These are phyloP conservation scores for Camelina hispida DNA, from an alignment of 345 rosid genomes.

Conservation along the genomic window DNA sequence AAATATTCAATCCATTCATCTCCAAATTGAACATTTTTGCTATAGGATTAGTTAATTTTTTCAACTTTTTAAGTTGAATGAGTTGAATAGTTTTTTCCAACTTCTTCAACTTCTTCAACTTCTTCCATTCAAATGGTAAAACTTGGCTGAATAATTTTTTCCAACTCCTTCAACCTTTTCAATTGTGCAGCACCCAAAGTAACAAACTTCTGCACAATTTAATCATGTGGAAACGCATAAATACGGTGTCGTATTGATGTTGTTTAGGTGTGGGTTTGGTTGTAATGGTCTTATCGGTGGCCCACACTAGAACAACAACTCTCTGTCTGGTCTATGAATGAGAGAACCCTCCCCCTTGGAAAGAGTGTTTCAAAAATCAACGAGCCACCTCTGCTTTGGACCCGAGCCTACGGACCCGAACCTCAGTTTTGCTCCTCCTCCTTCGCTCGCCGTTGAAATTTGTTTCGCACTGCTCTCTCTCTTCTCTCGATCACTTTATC, in stretches of 20 bases:
- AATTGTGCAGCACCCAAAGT: too few relatives aligned
- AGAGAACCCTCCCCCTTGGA: background rate
- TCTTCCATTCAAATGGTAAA: too few relatives aligned
- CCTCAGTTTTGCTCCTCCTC: conserved; percentile 46
- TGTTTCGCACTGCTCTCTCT: conserved; percentile 50
- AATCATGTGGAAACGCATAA: background rate
- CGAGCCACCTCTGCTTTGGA: conserved; percentile 40
- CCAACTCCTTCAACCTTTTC: too few relatives aligned
- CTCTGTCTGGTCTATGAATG: background rate
- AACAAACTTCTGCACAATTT: background rate
- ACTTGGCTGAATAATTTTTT: too few relatives aligned
- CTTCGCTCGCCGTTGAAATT: conserved; percentile 62
- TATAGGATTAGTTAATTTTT: too few relatives aligned
- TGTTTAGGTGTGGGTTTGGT: conserved; percentile 41
- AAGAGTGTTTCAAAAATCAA: conserved; percentile 16
- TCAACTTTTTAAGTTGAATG: too few relatives aligned
- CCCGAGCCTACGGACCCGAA: conserved; percentile 46
- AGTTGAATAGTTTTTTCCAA: too few relatives aligned
- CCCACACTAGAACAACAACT: conserved; percentile 29
- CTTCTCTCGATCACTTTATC: conserved; percentile 49
- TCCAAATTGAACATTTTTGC: too few relatives aligned
- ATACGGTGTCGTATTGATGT: conserved; percentile 14
- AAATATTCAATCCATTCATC: too few relatives aligned
- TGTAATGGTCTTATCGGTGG: conserved; percentile 30
- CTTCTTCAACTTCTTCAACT: too few relatives aligned